Percentiles rank a stretch among this genome's conserved stretches.
phyloP scores from a whole-genome alignment of 495 filamentous ascomycete genomes.

The Penicillium roqueforti region DNA sequence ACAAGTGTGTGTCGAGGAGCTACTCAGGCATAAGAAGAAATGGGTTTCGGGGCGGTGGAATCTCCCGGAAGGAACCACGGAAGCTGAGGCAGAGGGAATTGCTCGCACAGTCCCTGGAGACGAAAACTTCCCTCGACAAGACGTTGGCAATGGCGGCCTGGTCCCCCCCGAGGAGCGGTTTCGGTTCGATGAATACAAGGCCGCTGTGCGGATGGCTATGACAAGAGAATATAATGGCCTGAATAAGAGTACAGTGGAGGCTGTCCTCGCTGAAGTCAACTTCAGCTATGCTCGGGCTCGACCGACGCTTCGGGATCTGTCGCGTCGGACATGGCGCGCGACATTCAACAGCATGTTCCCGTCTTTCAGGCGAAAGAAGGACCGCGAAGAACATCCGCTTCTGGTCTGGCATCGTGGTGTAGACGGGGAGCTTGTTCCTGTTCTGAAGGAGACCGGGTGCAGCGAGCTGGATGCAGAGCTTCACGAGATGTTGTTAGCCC shows the following conservation, averaged over 20 bases:
- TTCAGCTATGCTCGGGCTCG: constrained; percentile 78
- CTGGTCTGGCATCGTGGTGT: constrained; percentile 57
- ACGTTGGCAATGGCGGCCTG: constrained; percentile 19
- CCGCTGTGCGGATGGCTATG: constrained; percentile 57
- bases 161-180: constrained; percentile 71
- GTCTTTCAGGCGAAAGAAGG: constrained; percentile 59
- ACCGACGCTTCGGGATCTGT: constrained; percentile 67
- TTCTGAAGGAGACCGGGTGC: constrained; percentile 66
- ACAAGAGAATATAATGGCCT: constrained; percentile 80
- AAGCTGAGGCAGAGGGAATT: constrained; percentile 8
- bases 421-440: constrained; percentile 49
- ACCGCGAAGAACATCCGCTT: constrained; percentile 58
- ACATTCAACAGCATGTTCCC: constrained; percentile 70
- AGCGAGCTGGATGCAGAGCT: constrained; percentile 80
- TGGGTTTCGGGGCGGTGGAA: constrained; percentile 75
- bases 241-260: constrained; percentile 74
- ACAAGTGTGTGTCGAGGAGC: constrained; percentile 76
- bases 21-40: constrained; percentile 70
- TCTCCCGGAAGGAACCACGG: constrained; percentile 32
- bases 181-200: constrained; percentile 66
- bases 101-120: not conserved
- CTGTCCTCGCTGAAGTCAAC: constrained; percentile 87
- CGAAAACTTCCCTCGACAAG: constrained; percentile 4
- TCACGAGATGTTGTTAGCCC: constrained; percentile 59
- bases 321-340: constrained; percentile 80